phyloP scores from a whole-genome alignment of 2,329 filamentous ascomycete genomes.

The Trichoderma sp. region DNA sequence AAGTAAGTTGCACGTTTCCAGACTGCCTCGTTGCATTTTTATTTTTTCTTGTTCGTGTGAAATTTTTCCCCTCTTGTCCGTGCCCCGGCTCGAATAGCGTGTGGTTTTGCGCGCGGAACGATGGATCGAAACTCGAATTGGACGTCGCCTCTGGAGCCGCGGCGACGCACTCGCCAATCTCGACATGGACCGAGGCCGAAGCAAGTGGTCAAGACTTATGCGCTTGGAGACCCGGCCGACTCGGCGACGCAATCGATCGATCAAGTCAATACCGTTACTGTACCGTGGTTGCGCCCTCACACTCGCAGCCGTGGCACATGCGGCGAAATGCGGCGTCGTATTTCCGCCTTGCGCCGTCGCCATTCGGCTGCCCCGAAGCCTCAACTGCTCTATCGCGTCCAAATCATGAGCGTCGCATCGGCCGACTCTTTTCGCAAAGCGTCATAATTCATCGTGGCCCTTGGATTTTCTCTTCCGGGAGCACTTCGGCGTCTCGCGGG shows the following conservation, averaged over 20 bases:
- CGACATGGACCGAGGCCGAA: not conserved
- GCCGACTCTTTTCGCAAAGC: not conserved
- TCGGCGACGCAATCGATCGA: conserved; percentile 13
- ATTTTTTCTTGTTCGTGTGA: conserved; percentile 21
- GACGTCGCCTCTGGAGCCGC: conserved; percentile 22
- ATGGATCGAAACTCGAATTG: conserved; percentile 14
- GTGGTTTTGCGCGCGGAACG: conserved; percentile 20
- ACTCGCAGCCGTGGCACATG: not conserved
- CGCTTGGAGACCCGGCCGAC: not conserved
- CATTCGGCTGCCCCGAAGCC: not conserved
- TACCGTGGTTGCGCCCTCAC: not conserved
- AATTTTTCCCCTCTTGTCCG: conserved; percentile 26
- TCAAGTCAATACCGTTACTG: not conserved
- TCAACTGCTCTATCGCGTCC: not conserved
- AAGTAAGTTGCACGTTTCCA: conserved; percentile 45
- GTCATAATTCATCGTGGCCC: not conserved
- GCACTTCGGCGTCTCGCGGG: conserved; percentile 17
- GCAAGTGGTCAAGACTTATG: not conserved
- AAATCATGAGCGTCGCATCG: not conserved
- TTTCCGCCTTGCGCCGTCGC: conserved; percentile 10
- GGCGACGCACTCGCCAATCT: conserved; percentile 17
- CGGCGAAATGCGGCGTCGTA: conserved; percentile 15
- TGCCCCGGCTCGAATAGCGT: conserved; percentile 21
- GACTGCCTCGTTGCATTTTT: conserved; percentile 21
- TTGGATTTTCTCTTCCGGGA: conserved; percentile 3